A percentile compares a stretch with the other conserved stretches of the same genome.
Conservation (phyloP, 116 monocot species). For the Trichopus zeylanicus region DNA sequence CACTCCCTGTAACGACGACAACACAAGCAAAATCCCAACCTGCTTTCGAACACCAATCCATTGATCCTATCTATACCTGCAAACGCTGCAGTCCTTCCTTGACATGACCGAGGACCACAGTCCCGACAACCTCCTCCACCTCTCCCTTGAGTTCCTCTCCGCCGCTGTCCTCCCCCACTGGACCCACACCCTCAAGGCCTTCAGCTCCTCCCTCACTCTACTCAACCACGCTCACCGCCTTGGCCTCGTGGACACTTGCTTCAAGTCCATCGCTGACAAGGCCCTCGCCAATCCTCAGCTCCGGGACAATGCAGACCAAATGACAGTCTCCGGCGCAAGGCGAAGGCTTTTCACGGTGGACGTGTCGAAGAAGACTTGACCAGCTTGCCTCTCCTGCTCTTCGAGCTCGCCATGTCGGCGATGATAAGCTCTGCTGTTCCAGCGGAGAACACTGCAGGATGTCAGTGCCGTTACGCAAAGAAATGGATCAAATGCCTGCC, state of each 20-base stretch:
- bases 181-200: constrained; percentile 31
- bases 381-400: constrained; percentile 14
- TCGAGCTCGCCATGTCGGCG: constrained; percentile 5
- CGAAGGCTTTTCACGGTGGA: constrained; percentile 11
- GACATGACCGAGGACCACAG: constrained; percentile 33
- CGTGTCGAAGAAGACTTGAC: constrained; percentile 19
- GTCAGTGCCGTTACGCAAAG: constrained; percentile 13
- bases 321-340: not conserved
- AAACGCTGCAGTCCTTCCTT: too few species aligned
- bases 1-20: too few species aligned
- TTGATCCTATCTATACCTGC: too few species aligned
- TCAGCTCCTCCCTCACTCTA: constrained; percentile 6
- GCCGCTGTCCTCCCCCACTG: constrained; percentile 27
- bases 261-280: constrained; percentile 23
- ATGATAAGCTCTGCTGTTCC: not conserved
- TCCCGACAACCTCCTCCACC: constrained; percentile 29
- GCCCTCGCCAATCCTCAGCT: constrained; percentile 19
- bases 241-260: constrained; percentile 17
- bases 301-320: not conserved
- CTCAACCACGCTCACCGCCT: constrained; percentile 12
- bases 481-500: not conserved
- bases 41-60: too few species aligned
- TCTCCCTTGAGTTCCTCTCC: constrained; percentile 17
- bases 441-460: constrained; percentile 7
- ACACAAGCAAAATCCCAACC: too few species aligned